Conservation (phyloP, 768 basidiomycete species). For the Phylloporus sp. region DNA sequence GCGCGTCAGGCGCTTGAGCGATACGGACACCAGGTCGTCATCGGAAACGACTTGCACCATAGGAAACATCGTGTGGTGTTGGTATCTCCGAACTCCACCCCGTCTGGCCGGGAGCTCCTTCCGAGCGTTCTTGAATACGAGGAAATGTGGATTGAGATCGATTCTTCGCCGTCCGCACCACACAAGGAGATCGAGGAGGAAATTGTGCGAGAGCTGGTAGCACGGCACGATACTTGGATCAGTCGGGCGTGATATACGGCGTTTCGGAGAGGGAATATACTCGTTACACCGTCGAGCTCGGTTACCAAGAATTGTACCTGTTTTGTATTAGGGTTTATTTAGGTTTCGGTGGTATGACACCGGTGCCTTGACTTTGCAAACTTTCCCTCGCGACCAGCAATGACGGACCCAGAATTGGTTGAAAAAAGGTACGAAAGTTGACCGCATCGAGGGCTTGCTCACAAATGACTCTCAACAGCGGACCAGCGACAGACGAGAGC, state of each 20-base stretch:
- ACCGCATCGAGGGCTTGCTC: constrained; percentile 1
- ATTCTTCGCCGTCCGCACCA: constrained; percentile 32
- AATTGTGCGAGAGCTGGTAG: constrained; percentile 72
- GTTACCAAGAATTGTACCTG: too few relatives aligned
- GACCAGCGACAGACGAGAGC: constrained; percentile 11
- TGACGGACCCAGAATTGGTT: constrained; percentile 9
- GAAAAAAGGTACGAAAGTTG: constrained; percentile 12
- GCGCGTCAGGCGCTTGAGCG: constrained; percentile 80
- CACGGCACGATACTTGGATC: constrained; percentile 72
- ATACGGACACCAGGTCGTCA: constrained; percentile 96
- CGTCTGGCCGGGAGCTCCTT: constrained; percentile 4
- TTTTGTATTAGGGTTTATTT: constrained; percentile 17
- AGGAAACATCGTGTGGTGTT: constrained; percentile 93
- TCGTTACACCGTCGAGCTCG: neutral
- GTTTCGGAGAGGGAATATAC: neutral
- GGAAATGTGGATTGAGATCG: constrained; percentile 64
- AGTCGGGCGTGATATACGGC: neutral
- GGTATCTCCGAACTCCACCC: constrained; percentile 49
- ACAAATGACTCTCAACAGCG: constrained; percentile 2
- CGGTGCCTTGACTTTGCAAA: neutral
- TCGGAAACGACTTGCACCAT: constrained; percentile 90
- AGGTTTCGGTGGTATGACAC: neutral
- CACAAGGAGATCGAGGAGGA: constrained; percentile 89
- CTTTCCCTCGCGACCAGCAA: constrained; percentile 7
- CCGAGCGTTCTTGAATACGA: constrained; percentile 35